Conservation (phyloP, 208 protist genomes). For the Trypanosoma mega region DNA sequence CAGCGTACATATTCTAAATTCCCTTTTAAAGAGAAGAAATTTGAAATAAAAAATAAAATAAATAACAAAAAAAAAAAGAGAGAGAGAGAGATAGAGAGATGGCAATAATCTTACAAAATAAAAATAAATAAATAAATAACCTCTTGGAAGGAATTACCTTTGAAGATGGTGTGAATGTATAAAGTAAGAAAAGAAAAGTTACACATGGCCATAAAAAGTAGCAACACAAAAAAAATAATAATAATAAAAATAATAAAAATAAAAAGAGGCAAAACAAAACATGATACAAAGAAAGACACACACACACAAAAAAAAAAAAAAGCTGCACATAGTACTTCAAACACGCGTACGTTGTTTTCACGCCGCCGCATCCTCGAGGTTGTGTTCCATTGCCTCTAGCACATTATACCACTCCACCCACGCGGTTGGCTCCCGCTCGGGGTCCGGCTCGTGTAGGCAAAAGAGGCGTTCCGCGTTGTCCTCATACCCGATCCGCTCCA, state of each 20-base stretch:
- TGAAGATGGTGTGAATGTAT: too few relatives aligned
- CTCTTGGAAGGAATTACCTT: too few relatives aligned
- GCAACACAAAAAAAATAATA: background rate
- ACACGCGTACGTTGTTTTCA: too few relatives aligned
- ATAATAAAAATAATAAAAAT: background rate
- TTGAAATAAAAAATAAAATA: slow-evolving; percentile 5
- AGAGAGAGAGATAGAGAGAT: slow-evolving; percentile 5
- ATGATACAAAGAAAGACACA: too few relatives aligned
- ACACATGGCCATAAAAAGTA: background rate
- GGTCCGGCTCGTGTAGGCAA: slow-evolving; percentile 68
- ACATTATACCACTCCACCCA: slow-evolving; percentile 82
- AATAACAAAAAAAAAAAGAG: slow-evolving; percentile 19
- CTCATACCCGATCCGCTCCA: slow-evolving; percentile 64
- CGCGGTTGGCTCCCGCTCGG: slow-evolving; percentile 40
- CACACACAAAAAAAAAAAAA: too few relatives aligned
- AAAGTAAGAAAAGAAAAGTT: too few relatives aligned
- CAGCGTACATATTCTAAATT: slow-evolving; percentile 16
- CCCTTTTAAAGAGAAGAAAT: slow-evolving; percentile 3
- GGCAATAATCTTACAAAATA: too few relatives aligned
- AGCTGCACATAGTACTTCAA: too few relatives aligned
- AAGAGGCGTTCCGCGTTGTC: slow-evolving; percentile 78
- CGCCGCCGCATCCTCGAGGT: slow-evolving; percentile 16
- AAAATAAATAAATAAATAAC: too few relatives aligned
- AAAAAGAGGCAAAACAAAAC: background rate
- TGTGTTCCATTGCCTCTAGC: slow-evolving; percentile 35